Percentiles rank a stretch among this genome's conserved stretches.
phyloP scores from a whole-genome alignment of 176 grass and related monocot genomes.

The Musa acuminata region DNA sequence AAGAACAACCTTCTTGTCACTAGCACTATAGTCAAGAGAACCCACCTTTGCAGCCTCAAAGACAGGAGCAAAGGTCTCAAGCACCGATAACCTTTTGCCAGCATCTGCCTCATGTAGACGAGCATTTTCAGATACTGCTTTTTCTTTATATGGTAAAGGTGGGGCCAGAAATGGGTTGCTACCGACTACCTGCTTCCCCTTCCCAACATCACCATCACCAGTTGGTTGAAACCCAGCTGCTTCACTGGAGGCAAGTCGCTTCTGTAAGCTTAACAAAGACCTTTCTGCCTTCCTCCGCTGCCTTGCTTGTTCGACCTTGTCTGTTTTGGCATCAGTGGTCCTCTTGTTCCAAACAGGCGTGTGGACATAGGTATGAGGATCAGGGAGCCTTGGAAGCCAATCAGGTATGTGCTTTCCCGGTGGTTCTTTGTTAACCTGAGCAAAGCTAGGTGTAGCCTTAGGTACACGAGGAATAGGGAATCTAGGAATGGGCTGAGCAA shows the following conservation, averaged over 20 bases:
- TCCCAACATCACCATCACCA: conserved; percentile 14
- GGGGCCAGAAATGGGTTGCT: conserved; percentile 56
- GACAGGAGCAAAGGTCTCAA: conserved; percentile 62
- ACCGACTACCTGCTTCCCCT: conserved; percentile 47
- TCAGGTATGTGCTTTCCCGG: conserved; percentile 51
- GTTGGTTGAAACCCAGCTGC: conserved; percentile 29
- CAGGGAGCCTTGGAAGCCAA: conserved; percentile 74
- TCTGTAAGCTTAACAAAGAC: conserved; percentile 65
- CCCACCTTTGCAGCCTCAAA: conserved; percentile 41
- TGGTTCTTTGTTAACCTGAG: conserved; percentile 19
- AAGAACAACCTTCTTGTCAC: conserved; percentile 37
- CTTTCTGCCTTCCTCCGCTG: conserved; percentile 69
- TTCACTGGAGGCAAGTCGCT: conserved; percentile 36
- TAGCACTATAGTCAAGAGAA: conserved; percentile 31
- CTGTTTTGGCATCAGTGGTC: conserved; percentile 28
- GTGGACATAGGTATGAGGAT: conserved; percentile 42
- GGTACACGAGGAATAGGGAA: conserved; percentile 40
- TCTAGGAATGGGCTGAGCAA: conserved; percentile 33
- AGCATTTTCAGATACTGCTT: conserved; percentile 39
- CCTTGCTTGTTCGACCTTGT: conserved; percentile 43
- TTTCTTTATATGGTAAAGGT: conserved; percentile 42
- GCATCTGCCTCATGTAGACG: conserved; percentile 22
- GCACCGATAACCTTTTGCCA: conserved; percentile 39
- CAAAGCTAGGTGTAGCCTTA: conserved; percentile 17
- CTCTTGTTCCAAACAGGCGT: conserved; percentile 45